Evolutionary conservation across 2,329 filamentous ascomycete species (phyloP), one percentile per base, ranked within the genome.

Genomic region (Onygenales sp.): DNA sequence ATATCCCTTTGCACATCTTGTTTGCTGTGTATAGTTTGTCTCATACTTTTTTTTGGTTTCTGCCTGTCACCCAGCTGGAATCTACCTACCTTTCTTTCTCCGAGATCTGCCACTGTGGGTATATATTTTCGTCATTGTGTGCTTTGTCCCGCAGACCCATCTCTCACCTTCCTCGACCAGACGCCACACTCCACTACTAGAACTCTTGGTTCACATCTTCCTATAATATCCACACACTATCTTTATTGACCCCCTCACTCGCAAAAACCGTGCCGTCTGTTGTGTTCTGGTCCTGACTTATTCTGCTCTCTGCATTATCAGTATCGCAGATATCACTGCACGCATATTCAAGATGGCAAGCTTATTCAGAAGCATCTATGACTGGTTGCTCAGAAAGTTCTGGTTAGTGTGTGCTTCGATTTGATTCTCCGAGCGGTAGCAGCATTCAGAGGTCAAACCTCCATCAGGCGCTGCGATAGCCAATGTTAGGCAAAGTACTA

Each of bases 351-450:
- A 61, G 73, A 97, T 97, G 91, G 87, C 89, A 65, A 87, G 89
- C 64, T 77, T 98, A 70, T 95, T 98, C 74, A 87, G 86, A 69
- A 86, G 85, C 75, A 85, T 98, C 72, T 97, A 97, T 79, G 93
- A 97, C 82, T 97, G 92, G 92, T 79, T 97, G 71, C 77, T 98
- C 76, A 86, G 92, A 78, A 87, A 93, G 66, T 97, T 98, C 75
- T 98, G 93, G 92, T 97, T 77, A 71, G 81, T 75, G 64, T 63
- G 55, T 56, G 31, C 51, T 50, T 38, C 42, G 27, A 36, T 9
- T 14, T 33, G 4, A 47, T n/a, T 14, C 32, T 17, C 35, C 27
- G 6, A 45, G 32, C 42, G 41, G 17, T 44, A 7, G 42, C 4
- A 33, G 41, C 36, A 43, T 43, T 38, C 21, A 41, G 33, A 11